Base-by-base conservation (phyloP, 1,284 basidiomycete genomes). In the Lentinula novae-zelandiae region DNA sequence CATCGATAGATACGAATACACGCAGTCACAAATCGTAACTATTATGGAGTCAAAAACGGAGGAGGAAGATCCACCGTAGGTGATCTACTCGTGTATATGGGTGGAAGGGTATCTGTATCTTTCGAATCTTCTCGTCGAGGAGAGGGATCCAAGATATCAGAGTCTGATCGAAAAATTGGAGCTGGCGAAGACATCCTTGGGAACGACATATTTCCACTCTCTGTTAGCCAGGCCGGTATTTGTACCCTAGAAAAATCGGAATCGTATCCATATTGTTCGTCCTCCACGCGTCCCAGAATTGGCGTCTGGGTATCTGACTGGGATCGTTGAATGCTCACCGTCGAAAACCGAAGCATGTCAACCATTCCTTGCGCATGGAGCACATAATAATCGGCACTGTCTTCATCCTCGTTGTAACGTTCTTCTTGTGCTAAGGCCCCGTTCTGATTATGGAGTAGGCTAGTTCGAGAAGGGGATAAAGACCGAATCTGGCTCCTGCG, bases 301-400 rank as follows among this genome's bases (percentile, higher is more conserved):
- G 57, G 57, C 2, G 61, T 62, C 12, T 49, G 52, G 8, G 42
- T 52, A 27, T 58, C 57, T 2, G 52, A 62, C 34, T 62, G 61
- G 20, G 53, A 58, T 10, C 46, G n/a, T 17, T 34, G 53, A 15
- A 62, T 4, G 46, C 57, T 62, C 36, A 13, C 3, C n/a, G 44
- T 54, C 4, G 61, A 53, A 27, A 55, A 46, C 15, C 27, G n/a
- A 8, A 34, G 17, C 22, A 7, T 34, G 12, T n/a, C 33, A 48
- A 40, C 40, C 10, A 42, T 13, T 44, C 34, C 49, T 34, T n/a
- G 48, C 3, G 57, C 57, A 50, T 50, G 44, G 4, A 22, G 10
- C 33, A 53, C 61, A 27, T 62, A 62, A 46, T 58, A 62, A 54
- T 59, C 57, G 9, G 61, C 61, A 22, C 44, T 51, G 2, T 49